phyloP scores from a whole-genome alignment of 1,284 basidiomycete genomes.

The Sphaerobolus stellatus region DNA sequence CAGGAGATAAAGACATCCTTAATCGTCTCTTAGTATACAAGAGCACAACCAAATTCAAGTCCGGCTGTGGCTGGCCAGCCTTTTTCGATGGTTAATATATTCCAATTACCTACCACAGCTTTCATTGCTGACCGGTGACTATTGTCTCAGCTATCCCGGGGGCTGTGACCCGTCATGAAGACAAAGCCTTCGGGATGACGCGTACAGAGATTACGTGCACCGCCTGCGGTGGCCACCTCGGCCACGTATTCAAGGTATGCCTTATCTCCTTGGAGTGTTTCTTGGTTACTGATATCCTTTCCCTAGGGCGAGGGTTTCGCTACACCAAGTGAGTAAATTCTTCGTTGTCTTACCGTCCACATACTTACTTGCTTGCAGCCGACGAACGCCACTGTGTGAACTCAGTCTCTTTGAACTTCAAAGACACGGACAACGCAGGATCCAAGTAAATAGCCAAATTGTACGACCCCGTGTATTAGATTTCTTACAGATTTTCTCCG shows the following conservation, averaged over 20 bases:
- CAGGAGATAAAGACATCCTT: constrained; percentile 36
- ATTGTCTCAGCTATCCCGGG: constrained; percentile 73
- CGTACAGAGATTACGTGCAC: constrained; percentile 80
- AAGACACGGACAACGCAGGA: constrained; percentile 41
- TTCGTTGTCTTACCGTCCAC: constrained; percentile 21
- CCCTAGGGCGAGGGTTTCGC: constrained; percentile 70
- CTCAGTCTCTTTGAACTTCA: constrained; percentile 82
- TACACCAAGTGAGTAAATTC: constrained; percentile 58
- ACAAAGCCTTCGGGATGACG: constrained; percentile 52
- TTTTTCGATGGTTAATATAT: constrained; percentile 80
- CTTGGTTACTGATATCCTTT: not conserved
- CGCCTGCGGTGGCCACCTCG: constrained; percentile 87
- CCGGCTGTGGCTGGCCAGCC: constrained; percentile 96
- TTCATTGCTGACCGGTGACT: not conserved
- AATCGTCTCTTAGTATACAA: constrained; percentile 58
- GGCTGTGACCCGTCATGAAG: constrained; percentile 75
- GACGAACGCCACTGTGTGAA: constrained; percentile 92
- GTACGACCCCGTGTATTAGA: not conserved
- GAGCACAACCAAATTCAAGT: constrained; percentile 88
- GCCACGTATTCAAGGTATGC: constrained; percentile 79
- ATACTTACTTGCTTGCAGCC: constrained; percentile 40
- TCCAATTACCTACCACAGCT: not conserved
- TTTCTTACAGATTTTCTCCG: not conserved
- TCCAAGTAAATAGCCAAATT: constrained; percentile 7
- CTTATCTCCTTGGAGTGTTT: not conserved